phyloP scores from a whole-genome alignment of 257 asterid species.

The Sherardia arvensis region DNA sequence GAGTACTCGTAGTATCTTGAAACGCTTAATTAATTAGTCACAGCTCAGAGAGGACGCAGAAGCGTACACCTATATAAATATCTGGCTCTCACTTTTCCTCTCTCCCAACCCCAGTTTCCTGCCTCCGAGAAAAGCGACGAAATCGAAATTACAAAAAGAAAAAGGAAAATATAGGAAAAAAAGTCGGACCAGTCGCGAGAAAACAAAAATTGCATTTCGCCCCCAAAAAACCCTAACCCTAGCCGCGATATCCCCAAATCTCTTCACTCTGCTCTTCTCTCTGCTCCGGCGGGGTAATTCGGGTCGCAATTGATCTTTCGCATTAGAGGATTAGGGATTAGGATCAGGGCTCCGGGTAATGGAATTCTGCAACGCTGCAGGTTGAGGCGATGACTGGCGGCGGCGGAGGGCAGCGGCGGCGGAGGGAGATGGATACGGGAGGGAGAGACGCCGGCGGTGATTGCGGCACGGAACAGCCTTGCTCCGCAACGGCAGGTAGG shows the following conservation, averaged over 20 bases:
- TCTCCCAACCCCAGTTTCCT: slow-evolving; percentile 14
- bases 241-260: slow-evolving; percentile 37
- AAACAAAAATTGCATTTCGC: slow-evolving; percentile 24
- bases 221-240: slow-evolving; percentile 79
- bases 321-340: neutral
- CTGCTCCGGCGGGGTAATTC: neutral
- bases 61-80: neutral
- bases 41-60: neutral
- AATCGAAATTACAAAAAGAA: slow-evolving; percentile 3
- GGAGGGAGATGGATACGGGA: slow-evolving; percentile 48
- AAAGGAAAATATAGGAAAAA: neutral
- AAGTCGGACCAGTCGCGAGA: slow-evolving; percentile 29
- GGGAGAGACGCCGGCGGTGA: slow-evolving; percentile 34
- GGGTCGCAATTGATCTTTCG: slow-evolving; percentile 9
- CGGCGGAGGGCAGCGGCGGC: slow-evolving; percentile 52
- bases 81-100: neutral
- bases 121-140: slow-evolving; percentile 45
- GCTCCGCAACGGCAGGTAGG: slow-evolving; percentile 29
- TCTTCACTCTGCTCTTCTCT: neutral
- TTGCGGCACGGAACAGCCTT: slow-evolving; percentile 30
- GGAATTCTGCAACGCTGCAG: slow-evolving; percentile 41
- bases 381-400: slow-evolving; percentile 53
- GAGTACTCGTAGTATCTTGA: neutral
- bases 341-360: slow-evolving; percentile 26
- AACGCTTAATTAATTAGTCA: neutral